Evolutionary conservation across 179 eudicot species (phyloP), one percentile per base, ranked within the genome.

Genomic region (Gypsophila paniculata): DNA sequence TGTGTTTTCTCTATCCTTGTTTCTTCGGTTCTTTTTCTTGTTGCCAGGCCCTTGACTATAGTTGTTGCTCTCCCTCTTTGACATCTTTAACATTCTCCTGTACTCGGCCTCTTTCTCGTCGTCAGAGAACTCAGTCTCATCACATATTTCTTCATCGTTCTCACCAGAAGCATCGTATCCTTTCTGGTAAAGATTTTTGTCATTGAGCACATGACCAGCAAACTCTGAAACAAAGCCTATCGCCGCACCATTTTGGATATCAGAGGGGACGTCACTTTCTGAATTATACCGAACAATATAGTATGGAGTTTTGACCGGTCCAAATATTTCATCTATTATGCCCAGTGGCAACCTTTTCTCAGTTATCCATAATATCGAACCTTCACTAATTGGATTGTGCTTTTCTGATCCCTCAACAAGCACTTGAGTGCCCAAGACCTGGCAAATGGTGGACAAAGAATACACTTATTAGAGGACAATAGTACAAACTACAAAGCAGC

Each of bases 151-250:
- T 82, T 93, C 98, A 72, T 93, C 98, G 51, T 93, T 77, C 51
- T 85, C 88, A 72, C 93, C 93, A 32, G 98, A 93, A 53, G 96
- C 98, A 82, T 93, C 98, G 25, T 91, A 93, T 29, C 97, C 97
- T 88, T 93, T 93, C 77, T 86, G 82, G 85, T 88, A 86, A 68
- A 93, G 86, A 76, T 60, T 85, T 65, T 78, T 72, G 82, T 86
- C 84, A 61, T 85, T 86, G 49, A 93, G 87, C 38, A 91, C 88
- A 60, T 85, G 91, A 67, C 75, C 81, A 58, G 80, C 90, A 75
- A 91, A 93, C 62, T 91, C 97, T 6, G 82, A 79, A 74, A 93
- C 97, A 78, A 88, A 93, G 34, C 97, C 93, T 71, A 91, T 73
- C 12, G 39, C 61, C 65, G 88, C 84, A 54, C 97, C 98, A 75